Evolutionary conservation across 2,329 filamentous ascomycete species (phyloP).

Genomic region (Ilyonectria mors-panacis): DNA sequence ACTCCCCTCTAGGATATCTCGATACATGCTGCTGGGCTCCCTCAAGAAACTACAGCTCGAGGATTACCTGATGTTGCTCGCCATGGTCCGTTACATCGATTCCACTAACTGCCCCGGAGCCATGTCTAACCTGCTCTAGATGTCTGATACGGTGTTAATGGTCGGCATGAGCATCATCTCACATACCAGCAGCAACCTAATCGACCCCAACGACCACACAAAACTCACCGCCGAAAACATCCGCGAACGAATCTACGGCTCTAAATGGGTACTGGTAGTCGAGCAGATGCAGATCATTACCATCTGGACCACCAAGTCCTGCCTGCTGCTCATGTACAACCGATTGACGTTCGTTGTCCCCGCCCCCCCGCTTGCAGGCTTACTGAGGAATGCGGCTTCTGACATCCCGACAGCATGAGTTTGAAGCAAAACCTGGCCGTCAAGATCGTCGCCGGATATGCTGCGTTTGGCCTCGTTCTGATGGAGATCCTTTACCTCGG

Average conservation of each 20-base stretch:
- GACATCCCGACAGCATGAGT: constrained; percentile 55
- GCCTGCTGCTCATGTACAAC: constrained; percentile 70
- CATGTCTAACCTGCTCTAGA: constrained; percentile 45
- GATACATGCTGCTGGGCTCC: constrained; percentile 59
- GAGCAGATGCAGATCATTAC: constrained; percentile 74
- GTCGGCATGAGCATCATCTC: constrained; percentile 69
- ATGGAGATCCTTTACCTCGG: constrained; percentile 66
- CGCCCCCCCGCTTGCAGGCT: not conserved
- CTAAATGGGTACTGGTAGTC: constrained; percentile 74
- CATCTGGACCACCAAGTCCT: constrained; percentile 70
- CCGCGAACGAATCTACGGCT: constrained; percentile 62
- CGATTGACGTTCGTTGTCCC: constrained; percentile 63
- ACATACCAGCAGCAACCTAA: constrained; percentile 72
- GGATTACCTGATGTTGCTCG: constrained; percentile 69
- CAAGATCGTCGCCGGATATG: constrained; percentile 64
- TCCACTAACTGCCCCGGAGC: not conserved
- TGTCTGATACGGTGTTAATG: constrained; percentile 68
- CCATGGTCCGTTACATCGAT: constrained; percentile 58
- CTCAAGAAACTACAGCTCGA: constrained; percentile 67
- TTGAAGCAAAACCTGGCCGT: constrained; percentile 63
- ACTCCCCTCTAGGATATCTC: constrained; percentile 51
- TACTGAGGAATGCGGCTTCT: constrained; percentile 16
- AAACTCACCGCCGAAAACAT: constrained; percentile 62
- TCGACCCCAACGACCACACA: constrained; percentile 62
- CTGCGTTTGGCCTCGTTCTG: constrained; percentile 61